Evolutionary conservation across 495 filamentous ascomycete genomes (phyloP).

Genomic region (Penicillium paxilli): DNA sequence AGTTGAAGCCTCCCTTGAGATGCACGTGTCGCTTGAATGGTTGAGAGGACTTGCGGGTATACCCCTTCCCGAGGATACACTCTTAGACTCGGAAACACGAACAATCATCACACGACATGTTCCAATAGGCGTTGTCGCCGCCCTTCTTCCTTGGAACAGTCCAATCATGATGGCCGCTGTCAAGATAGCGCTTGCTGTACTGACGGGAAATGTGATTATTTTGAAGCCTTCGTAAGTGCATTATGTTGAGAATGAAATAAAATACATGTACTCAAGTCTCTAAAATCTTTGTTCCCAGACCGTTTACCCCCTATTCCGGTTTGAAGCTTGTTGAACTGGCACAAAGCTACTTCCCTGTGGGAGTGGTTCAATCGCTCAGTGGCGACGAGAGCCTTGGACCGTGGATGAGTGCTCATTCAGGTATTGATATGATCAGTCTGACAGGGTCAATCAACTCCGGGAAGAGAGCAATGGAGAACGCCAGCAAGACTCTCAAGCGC

Average conservation of each 20-base stretch:
- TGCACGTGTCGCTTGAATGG: neutral
- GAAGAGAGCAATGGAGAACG: too few relatives aligned
- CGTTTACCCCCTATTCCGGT: conserved; percentile 62
- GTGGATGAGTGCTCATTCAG: too few relatives aligned
- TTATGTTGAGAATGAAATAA: too few relatives aligned
- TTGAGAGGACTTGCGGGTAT: neutral
- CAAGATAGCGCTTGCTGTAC: conserved; percentile 42
- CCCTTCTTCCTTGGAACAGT: conserved; percentile 61
- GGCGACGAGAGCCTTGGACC: too few relatives aligned
- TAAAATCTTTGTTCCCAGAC: too few relatives aligned
- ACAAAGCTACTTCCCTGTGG: conserved; percentile 56
- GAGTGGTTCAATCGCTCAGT: conserved; percentile 32
- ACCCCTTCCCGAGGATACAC: neutral
- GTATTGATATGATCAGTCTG: too few relatives aligned
- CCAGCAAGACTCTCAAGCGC: too few relatives aligned
- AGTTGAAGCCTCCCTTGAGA: neutral
- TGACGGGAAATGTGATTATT: conserved; percentile 1
- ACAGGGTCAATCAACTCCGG: too few relatives aligned
- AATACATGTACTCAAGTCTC: too few relatives aligned
- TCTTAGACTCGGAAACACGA: conserved; percentile 2
- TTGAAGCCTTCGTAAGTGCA: neutral
- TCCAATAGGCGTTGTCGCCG: conserved; percentile 51
- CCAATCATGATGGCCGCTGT: conserved; percentile 51
- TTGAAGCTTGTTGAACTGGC: conserved; percentile 60
- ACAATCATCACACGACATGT: neutral